Evolutionary conservation across 2,329 filamentous ascomycete species (phyloP), one percentile per base, ranked within the genome.

Genomic region (Furcasterigmium sp.): DNA sequence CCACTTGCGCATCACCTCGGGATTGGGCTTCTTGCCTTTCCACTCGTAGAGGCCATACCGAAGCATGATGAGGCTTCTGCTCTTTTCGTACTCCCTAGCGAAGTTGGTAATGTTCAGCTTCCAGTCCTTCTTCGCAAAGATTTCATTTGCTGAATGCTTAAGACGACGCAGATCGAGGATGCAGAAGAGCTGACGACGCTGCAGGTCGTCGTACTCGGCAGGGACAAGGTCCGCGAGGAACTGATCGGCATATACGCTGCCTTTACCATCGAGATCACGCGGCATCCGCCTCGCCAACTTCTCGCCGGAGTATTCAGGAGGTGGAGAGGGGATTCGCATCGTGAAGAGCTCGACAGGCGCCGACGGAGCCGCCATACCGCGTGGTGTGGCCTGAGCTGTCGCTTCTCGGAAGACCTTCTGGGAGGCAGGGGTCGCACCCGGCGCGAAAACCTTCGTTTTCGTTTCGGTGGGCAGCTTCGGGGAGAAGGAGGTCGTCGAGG

Each of bases 11-110:
- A 80, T 64, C 8, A 79, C 67, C 30, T 78, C 74, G 47, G 72
- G 73, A 1, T 76, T 78, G 2, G 76, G 75, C 53, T 78, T 78
- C 15, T 75, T 80, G n/a, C 32, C 32, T 62, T 80, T 78, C 62
- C 81, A 82, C 53, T 80, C 74, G 53, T 81, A 82, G 2, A 81
- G 68, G 3, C 77, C 78, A 48, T 82, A 82, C 38, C 77, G 75
- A 44, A 82, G 55, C 60, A 82, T 72, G 45, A 82, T 80, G 35
- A 82, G 62, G 51, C 76, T 78, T 39, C 78, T 69, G 54, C 76
- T 81, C 65, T 82, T 82, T 56, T 82, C 78, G 47, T 78, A 82
- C 56, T 81, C 78, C 56, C 80, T 82, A 30, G 78, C 76, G 45
- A 82, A 82, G 56, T 80, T 81, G 49, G 76, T 57, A 15, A 81